phyloP scores from a whole-genome alignment of 2,329 filamentous ascomycete genomes.

The Aurifilum marmelostoma region DNA sequence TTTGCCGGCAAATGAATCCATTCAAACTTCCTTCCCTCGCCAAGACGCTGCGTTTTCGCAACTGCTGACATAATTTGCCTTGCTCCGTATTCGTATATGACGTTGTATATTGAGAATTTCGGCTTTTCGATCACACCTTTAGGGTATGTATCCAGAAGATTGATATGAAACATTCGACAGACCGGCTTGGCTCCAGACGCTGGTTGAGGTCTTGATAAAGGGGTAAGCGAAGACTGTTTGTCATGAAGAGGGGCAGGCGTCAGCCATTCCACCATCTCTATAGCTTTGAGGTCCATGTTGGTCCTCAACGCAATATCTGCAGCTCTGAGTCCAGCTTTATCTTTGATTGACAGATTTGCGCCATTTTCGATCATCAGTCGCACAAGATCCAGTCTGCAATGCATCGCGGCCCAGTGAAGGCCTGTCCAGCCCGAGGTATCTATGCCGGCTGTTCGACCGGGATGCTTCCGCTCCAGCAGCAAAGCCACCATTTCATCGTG shows the following conservation, averaged over 20 bases:
- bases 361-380: background rate
- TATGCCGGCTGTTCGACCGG: background rate
- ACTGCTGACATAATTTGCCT: background rate
- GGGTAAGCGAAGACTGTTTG: background rate
- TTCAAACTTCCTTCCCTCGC: background rate
- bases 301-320: background rate
- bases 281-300: background rate
- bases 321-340: background rate
- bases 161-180: background rate
- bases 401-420: background rate
- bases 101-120: background rate
- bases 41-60: background rate
- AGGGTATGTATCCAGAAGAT: background rate
- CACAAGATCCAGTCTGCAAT: background rate
- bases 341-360: background rate
- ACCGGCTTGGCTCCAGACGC: background rate
- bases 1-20: background rate
- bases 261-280: conserved; percentile 1
- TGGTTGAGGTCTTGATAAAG: background rate
- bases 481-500: background rate
- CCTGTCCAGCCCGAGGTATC: background rate
- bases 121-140: background rate
- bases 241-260: background rate
- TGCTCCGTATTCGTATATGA: background rate
- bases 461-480: background rate